Evolutionary conservation across 495 filamentous ascomycete genomes (phyloP).

Genomic region (Aspergillus bertholletiae): DNA sequence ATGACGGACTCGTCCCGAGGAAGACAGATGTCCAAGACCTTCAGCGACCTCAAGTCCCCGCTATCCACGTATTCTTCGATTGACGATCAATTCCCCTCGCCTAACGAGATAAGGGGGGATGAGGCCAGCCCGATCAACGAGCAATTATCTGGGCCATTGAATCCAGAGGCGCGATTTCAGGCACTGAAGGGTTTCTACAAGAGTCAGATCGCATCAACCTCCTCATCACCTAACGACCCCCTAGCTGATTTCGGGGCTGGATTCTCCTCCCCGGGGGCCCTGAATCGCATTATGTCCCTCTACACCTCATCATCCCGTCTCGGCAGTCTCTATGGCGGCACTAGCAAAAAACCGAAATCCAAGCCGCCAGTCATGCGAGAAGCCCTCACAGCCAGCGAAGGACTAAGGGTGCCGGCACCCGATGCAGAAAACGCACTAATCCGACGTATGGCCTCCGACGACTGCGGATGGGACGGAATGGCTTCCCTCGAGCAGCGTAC

Average conservation of each 20-base stretch:
- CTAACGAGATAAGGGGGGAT: constrained; percentile 10
- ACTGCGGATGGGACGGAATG: constrained; percentile 52
- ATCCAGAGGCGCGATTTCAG: constrained; percentile 40
- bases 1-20: constrained; percentile 34
- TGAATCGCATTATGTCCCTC: constrained; percentile 86
- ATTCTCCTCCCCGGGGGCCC: constrained; percentile 75
- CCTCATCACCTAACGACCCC: constrained; percentile 49
- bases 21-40: constrained; percentile 31
- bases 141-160: constrained; percentile 18
- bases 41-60: constrained; percentile 38
- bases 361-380: constrained; percentile 74
- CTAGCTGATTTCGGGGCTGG: constrained; percentile 50
- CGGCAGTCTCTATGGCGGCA: constrained; percentile 40
- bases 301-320: constrained; percentile 62
- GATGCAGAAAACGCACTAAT: constrained; percentile 45
- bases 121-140: constrained; percentile 17
- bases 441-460: constrained; percentile 40
- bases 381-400: constrained; percentile 64
- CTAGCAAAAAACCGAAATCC: constrained; percentile 62
- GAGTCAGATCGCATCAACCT: constrained; percentile 61
- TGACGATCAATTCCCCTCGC: constrained; percentile 24
- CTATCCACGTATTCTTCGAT: constrained; percentile 36
- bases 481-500: constrained; percentile 50
- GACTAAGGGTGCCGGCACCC: constrained; percentile 53
- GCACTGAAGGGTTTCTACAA: constrained; percentile 69